Evolutionary conservation across 768 basidiomycete genomes (phyloP).

Genomic region (Collybiopsis luxurians): DNA sequence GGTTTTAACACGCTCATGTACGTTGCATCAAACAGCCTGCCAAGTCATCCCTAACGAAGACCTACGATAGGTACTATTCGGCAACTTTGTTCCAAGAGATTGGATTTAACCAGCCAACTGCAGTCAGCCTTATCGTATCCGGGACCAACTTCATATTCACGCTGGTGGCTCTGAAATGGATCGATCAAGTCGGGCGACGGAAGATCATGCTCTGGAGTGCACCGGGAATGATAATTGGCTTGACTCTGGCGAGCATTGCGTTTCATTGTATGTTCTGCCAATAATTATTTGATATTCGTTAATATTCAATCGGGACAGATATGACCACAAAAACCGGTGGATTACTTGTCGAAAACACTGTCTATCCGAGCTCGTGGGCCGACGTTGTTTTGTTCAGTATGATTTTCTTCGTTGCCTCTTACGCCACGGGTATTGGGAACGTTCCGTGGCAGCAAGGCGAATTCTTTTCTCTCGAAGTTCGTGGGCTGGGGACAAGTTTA

Average conservation of each 20-base stretch:
- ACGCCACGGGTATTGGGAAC: constrained; percentile 76
- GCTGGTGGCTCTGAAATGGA: constrained; percentile 69
- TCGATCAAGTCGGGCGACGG: constrained; percentile 69
- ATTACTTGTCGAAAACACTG: constrained; percentile 52
- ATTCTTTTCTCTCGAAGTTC: constrained; percentile 75
- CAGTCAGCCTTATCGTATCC: constrained; percentile 75
- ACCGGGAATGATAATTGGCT: constrained; percentile 70
- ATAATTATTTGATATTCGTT: neutral
- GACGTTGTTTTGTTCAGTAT: constrained; percentile 73
- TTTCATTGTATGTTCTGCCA: constrained; percentile 52
- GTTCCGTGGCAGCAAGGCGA: constrained; percentile 90
- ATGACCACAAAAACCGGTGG: constrained; percentile 62
- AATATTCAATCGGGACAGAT: constrained; percentile 28
- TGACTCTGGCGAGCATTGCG: constrained; percentile 60
- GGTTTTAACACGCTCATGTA: constrained; percentile 77
- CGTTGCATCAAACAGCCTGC: no score
- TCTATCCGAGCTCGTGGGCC: constrained; percentile 63
- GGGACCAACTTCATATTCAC: constrained; percentile 81
- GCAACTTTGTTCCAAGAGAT: constrained; percentile 79
- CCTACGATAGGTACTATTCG: constrained; percentile 53
- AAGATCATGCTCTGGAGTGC: constrained; percentile 68
- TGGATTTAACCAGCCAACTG: constrained; percentile 80
- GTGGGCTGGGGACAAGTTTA: constrained; percentile 75
- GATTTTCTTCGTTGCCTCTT: constrained; percentile 81
- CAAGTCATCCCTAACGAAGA: no score